Conservation (phyloP, 352 stramenopile genomes). For the Phytophthora pisi region DNA sequence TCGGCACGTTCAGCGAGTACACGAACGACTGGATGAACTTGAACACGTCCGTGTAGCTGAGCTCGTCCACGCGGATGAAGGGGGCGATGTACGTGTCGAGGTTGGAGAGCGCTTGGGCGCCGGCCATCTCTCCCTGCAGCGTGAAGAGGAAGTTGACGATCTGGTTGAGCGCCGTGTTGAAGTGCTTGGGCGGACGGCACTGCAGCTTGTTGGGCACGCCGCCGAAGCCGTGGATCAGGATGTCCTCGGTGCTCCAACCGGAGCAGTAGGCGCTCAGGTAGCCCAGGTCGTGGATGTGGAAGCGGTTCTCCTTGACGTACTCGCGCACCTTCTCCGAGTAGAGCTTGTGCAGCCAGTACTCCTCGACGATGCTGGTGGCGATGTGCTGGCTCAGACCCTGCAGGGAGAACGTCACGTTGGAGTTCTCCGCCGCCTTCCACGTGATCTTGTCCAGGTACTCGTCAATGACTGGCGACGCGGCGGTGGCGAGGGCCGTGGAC, state of each 20-base stretch:
- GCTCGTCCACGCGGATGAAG: conserved; percentile 37
- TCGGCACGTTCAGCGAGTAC: conserved; percentile 37
- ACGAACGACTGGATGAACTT: conserved; percentile 44
- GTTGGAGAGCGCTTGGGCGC: conserved; percentile 38
- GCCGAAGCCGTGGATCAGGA: conserved; percentile 37
- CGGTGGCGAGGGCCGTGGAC: conserved; percentile 21
- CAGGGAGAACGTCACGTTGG: conserved; percentile 40
- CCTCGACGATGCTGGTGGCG: conserved; percentile 32
- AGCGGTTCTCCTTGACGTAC: conserved; percentile 37
- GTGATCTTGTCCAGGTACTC: conserved; percentile 42
- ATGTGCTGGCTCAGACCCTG: conserved; percentile 40
- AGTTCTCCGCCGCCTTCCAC: conserved; percentile 40
- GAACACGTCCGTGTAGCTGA: conserved; percentile 38
- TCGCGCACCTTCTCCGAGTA: conserved; percentile 34
- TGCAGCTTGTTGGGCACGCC: conserved; percentile 39
- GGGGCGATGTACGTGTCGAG: conserved; percentile 37
- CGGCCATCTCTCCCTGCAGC: conserved; percentile 37
- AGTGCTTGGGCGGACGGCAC: conserved; percentile 36
- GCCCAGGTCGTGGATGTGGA: conserved; percentile 40
- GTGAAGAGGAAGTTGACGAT: conserved; percentile 45
- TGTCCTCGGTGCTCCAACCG: conserved; percentile 37
- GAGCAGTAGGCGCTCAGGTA: conserved; percentile 40
- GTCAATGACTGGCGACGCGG: conserved; percentile 27
- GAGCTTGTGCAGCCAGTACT: conserved; percentile 39
- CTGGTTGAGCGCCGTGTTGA: conserved; percentile 38